These are phyloP conservation scores for Salisapilia sapeloensis DNA, from an alignment of 352 stramenopile species.

Conservation along the genomic window DNA sequence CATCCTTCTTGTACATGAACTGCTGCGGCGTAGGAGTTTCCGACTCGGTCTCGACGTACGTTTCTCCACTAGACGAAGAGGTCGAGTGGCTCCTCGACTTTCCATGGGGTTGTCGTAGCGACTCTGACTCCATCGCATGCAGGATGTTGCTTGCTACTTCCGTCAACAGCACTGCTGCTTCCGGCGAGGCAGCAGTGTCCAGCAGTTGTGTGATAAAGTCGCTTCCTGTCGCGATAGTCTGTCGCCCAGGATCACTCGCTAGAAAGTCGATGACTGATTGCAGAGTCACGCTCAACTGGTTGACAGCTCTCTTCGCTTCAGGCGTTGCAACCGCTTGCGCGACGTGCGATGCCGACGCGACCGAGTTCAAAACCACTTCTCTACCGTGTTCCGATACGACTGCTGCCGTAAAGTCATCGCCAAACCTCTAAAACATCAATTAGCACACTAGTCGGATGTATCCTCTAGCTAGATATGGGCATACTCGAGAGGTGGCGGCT, in stretches of 20 bases:
- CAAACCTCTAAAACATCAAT: slow-evolving; percentile 9
- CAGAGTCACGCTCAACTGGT: slow-evolving; percentile 38
- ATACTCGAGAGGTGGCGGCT: slow-evolving; percentile 11
- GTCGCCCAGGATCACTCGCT: slow-evolving; percentile 31
- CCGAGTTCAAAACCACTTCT: slow-evolving; percentile 39
- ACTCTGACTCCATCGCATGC: slow-evolving; percentile 45
- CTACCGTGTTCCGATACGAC: slow-evolving; percentile 29
- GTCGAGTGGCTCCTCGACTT: slow-evolving; percentile 6
- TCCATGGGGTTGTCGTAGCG: slow-evolving; percentile 9
- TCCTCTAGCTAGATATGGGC: neutral
- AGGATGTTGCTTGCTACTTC: slow-evolving; percentile 59
- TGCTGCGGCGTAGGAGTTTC: slow-evolving; percentile 9
- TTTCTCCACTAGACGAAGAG: slow-evolving; percentile 28
- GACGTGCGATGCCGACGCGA: slow-evolving; percentile 42
- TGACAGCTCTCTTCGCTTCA: slow-evolving; percentile 43
- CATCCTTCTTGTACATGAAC: neutral
- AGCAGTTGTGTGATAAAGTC: slow-evolving; percentile 27
- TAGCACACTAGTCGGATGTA: neutral
- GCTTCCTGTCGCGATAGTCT: slow-evolving; percentile 28
- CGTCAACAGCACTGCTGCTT: slow-evolving; percentile 56
- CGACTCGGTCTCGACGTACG: slow-evolving; percentile 39
- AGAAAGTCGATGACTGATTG: slow-evolving; percentile 65
- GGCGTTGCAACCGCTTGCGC: slow-evolving; percentile 55
- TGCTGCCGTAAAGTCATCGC: slow-evolving; percentile 29
- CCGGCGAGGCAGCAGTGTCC: slow-evolving; percentile 44